A percentile compares a stretch with the other conserved stretches of the same genome.
Evolutionary conservation across 371 early-diverging fungal species (phyloP).

Genomic region (Ordospora colligata): DNA sequence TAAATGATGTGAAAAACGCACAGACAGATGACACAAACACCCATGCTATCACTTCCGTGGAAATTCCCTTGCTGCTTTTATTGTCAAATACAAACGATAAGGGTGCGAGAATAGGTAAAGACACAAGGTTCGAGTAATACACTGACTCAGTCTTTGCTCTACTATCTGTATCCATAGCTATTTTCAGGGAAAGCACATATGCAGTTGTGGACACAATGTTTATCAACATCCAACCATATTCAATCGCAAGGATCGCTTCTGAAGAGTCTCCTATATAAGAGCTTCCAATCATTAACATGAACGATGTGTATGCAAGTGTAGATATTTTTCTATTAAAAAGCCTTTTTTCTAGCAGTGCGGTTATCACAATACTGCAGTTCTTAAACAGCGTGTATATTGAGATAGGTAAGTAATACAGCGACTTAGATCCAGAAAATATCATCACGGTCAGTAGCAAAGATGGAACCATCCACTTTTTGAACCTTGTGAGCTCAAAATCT

Average conservation of each 20-base stretch:
- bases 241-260: constrained; percentile 62
- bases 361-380: constrained; percentile 86
- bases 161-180: constrained; percentile 67
- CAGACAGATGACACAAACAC: constrained; percentile 73
- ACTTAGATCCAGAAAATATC: constrained; percentile 90
- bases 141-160: constrained; percentile 87
- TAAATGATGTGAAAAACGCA: constrained; percentile 72
- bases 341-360: constrained; percentile 78
- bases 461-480: constrained; percentile 71
- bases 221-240: constrained; percentile 78
- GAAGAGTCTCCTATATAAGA: constrained; percentile 76
- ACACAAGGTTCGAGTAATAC: constrained; percentile 81
- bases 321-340: constrained; percentile 70
- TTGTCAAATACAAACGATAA: constrained; percentile 69
- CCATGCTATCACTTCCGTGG: constrained; percentile 50
- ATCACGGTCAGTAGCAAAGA: constrained; percentile 75
- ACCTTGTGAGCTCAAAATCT: constrained; percentile 64
- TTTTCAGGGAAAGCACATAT: constrained; percentile 77
- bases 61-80: background rate
- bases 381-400: constrained; percentile 91
- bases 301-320: constrained; percentile 68
- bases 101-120: constrained; percentile 70
- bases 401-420: constrained; percentile 72
- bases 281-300: constrained; percentile 80
- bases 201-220: constrained; percentile 82